Evolutionary conservation across 495 filamentous ascomycete species (phyloP).

Genomic region (Neurospora sp.): DNA sequence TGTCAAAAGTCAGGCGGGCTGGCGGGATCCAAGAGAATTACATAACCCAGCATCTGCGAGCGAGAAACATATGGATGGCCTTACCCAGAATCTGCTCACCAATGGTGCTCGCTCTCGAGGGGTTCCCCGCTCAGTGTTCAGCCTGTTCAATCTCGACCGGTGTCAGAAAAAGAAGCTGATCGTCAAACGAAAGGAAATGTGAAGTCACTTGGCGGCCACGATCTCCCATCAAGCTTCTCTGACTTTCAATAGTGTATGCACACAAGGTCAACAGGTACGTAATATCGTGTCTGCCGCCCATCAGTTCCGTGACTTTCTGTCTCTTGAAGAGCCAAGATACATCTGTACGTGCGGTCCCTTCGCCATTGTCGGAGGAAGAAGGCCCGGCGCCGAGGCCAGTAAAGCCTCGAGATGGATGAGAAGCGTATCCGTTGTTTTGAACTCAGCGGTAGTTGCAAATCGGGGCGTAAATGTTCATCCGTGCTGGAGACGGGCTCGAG

Average conservation of each 20-base stretch:
- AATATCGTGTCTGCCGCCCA: background rate
- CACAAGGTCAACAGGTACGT: background rate
- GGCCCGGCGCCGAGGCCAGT: background rate
- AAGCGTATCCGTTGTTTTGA: background rate
- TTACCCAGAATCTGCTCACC: background rate
- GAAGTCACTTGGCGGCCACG: background rate
- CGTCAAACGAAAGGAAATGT: background rate
- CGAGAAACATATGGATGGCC: background rate
- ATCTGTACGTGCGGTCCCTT: background rate
- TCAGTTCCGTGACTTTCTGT: background rate
- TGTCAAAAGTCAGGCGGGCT: background rate
- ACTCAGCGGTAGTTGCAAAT: background rate
- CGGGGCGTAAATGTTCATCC: background rate
- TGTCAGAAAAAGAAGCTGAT: background rate
- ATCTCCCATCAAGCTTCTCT: background rate
- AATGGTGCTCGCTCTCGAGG: background rate
- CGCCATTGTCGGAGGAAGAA: background rate
- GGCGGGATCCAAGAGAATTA: constrained; percentile 9
- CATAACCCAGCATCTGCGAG: background rate
- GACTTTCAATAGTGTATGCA: background rate
- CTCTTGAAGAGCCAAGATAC: background rate
- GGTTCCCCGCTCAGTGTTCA: background rate
- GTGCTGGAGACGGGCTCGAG: background rate
- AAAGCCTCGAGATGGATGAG: background rate
- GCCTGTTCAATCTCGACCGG: background rate